Conservation (phyloP, 2,329 filamentous ascomycete species). For the Beauveria brongniartii region DNA sequence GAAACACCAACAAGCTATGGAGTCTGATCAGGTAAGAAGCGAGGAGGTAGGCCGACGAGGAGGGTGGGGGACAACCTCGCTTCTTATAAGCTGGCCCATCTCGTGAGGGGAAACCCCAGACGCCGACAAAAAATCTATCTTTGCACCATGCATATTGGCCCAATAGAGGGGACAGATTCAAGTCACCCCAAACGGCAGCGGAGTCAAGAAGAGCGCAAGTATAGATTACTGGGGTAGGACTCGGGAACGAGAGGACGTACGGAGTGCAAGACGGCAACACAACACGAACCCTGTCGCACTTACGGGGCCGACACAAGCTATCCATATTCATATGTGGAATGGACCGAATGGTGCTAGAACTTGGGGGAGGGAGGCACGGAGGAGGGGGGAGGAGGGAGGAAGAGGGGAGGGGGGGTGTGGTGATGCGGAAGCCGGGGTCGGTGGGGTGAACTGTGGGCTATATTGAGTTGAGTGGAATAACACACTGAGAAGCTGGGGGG, state of each 20-base stretch:
- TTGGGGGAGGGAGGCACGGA: too few species aligned
- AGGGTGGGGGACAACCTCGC: not conserved
- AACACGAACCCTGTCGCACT: not conserved
- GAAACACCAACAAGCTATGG: not conserved
- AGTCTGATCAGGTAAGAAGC: not conserved
- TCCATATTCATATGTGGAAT: not conserved
- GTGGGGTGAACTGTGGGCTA: not conserved
- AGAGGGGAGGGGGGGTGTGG: not conserved
- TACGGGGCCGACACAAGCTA: not conserved
- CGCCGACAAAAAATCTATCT: not conserved
- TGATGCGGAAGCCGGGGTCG: slow-evolving; percentile 6
- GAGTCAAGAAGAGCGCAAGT: too few species aligned
- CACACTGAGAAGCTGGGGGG: not conserved
- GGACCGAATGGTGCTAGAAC: not conserved
- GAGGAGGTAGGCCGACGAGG: not conserved
- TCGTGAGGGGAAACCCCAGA: not conserved
- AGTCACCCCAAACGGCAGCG: not conserved
- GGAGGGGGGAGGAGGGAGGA: too few species aligned
- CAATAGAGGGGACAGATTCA: not conserved
- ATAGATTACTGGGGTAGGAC: too few species aligned
- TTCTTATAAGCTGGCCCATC: not conserved
- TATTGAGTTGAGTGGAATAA: not conserved
- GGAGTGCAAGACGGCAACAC: not conserved
- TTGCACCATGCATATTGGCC: too few species aligned
- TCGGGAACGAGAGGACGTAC: too few species aligned